These are phyloP conservation scores for Claviceps maximensis DNA, from an alignment of 2,329 filamentous ascomycete genomes.

Conservation along the genomic window DNA sequence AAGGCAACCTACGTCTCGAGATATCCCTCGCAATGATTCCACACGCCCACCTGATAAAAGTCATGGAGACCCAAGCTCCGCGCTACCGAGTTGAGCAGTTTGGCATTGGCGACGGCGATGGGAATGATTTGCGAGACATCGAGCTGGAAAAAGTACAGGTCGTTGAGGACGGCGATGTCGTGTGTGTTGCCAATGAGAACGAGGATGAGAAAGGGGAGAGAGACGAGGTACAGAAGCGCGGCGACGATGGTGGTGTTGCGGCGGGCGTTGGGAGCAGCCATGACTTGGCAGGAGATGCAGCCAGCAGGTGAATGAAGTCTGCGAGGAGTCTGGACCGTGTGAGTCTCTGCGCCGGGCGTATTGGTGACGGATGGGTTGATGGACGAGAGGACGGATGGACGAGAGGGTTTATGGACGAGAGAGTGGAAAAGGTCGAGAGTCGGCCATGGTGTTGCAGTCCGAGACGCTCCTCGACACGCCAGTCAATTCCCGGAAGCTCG, in stretches of 20 bases:
- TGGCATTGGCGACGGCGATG: slow-evolving; percentile 53
- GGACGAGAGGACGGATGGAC: too few relatives aligned
- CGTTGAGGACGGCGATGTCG: slow-evolving; percentile 45
- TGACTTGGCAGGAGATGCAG: too few relatives aligned
- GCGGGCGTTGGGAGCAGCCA: slow-evolving; percentile 23
- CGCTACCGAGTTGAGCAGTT: slow-evolving; percentile 76
- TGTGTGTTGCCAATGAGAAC: slow-evolving; percentile 64
- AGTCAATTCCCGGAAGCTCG: too few relatives aligned
- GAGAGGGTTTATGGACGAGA: too few relatives aligned
- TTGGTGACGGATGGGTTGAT: too few relatives aligned
- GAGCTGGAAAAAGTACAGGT: slow-evolving; percentile 75
- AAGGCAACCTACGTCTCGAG: slow-evolving; percentile 36
- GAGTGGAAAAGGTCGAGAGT: too few relatives aligned
- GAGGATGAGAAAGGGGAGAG: slow-evolving; percentile 67
- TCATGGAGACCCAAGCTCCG: slow-evolving; percentile 79
- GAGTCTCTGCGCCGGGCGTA: too few relatives aligned
- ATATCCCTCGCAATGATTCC: slow-evolving; percentile 88
- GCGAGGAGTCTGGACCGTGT: too few relatives aligned
- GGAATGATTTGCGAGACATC: slow-evolving; percentile 74
- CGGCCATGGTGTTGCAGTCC: too few relatives aligned
- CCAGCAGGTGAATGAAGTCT: too few relatives aligned
- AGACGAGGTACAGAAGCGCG: slow-evolving; percentile 57
- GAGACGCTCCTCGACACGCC: too few relatives aligned
- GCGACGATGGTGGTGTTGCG: slow-evolving; percentile 51
- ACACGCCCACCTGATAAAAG: slow-evolving; percentile 86